Evolutionary conservation across 1,139 yeast species (phyloP).

Genomic region (Candida sojae): DNA sequence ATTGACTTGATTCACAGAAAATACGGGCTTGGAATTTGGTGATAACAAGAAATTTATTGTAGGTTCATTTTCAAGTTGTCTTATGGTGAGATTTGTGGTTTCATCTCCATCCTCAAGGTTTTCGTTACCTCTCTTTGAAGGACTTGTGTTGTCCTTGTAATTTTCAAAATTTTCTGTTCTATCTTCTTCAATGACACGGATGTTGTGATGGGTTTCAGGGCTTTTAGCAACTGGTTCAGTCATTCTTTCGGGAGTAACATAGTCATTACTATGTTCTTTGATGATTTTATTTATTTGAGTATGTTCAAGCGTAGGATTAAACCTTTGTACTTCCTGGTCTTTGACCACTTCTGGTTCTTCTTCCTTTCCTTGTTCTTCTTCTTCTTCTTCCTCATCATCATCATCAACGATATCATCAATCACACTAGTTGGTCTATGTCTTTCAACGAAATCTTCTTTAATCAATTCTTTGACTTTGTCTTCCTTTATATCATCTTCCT

Average conservation of each 20-base stretch:
- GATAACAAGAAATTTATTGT: constrained; percentile 35
- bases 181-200: constrained; percentile 19
- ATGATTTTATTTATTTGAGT: constrained; percentile 26
- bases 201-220: constrained; percentile 40
- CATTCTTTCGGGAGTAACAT: constrained; percentile 41
- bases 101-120: constrained; percentile 15
- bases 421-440: background rate
- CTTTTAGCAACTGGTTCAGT: constrained; percentile 47
- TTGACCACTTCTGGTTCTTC: constrained; percentile 1
- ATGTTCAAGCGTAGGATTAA: constrained; percentile 8
- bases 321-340: background rate
- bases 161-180: constrained; percentile 5
- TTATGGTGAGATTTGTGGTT: background rate
- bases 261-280: constrained; percentile 14
- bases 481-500: background rate
- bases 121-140: constrained; percentile 10
- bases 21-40: constrained; percentile 40
- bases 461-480: constrained; percentile 1
- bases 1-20: constrained; percentile 32
- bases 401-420: constrained; percentile 28
- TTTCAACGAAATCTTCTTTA: constrained; percentile 3
- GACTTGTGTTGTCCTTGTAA: constrained; percentile 13
- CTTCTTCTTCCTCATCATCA: constrained; percentile 14
- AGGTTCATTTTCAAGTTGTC: constrained; percentile 23
- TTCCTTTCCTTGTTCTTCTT: background rate